Base-by-base conservation (phyloP, 2,329 filamentous ascomycete genomes). In the Hypoxylon sp. region DNA sequence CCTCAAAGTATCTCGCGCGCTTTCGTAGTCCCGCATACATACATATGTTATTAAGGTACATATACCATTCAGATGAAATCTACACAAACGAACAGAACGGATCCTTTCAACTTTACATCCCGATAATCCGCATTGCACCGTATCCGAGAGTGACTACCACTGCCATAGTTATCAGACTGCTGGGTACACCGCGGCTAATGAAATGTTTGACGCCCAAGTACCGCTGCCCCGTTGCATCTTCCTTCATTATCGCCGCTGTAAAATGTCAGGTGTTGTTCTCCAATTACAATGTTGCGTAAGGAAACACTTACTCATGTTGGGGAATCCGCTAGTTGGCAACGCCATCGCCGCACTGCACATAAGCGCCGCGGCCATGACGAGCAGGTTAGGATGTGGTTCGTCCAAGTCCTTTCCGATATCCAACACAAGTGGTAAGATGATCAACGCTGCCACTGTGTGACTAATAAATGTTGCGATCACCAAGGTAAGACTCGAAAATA, bases 281-380 rank as follows among this genome's bases (percentile, higher is more conserved):
- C 24, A 11, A 17, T 24, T 22, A 17, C 13, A 33, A 14, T 9
- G 24, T 17, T 3, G 19, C 5, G 33, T 26, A 47, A 35, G 13
- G 53, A 29, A 29, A 26, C 50, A 92, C 94, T 86, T 88, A 97
- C 94, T 99, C 96, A 99, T 99, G 75, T 99, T 99, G 1, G 96
- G 96, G 83, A 99, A 99, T 8, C 96, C 97, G 78, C 91, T 95
- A 0, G 96, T 99, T 2, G 96, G 96, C 80, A 99, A 81, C 11
- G 91, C 96, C 96, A 99, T 99, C 1, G 94, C 96, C n/a, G 94
- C 94, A 72, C 92, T 95, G 78, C 96, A 98, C 94, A 99, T 99
- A 70, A 99, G 83, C 10, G 97, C 95, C 60, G 92, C 91, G 0
- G 91, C 93, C 95, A 99, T 98, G 70, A 99, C 96, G 66, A 99